These are phyloP conservation scores for Alternaria sp. DNA, from an alignment of 2,329 filamentous ascomycete genomes.

Conservation along the genomic window DNA sequence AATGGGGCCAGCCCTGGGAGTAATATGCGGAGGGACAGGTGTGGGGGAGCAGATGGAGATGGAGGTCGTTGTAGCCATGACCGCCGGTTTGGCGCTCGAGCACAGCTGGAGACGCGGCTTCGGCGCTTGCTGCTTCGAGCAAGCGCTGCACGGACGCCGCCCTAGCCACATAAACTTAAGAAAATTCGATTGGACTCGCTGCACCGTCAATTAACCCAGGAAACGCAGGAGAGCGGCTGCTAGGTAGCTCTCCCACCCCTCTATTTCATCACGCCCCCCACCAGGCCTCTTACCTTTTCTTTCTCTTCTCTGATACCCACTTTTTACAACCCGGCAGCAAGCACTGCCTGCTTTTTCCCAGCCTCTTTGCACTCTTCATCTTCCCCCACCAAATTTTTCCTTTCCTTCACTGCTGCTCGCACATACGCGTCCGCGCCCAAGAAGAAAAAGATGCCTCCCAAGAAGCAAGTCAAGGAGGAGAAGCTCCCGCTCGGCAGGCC, in stretches of 20 bases:
- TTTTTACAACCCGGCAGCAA: slow-evolving; percentile 58
- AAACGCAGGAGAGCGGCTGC: slow-evolving; percentile 17
- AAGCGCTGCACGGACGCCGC: slow-evolving; percentile 6
- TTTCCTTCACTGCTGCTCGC: slow-evolving; percentile 54
- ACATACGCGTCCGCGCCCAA: slow-evolving; percentile 62
- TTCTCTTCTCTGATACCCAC: slow-evolving; percentile 59
- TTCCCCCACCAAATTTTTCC: slow-evolving; percentile 37
- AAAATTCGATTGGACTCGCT: slow-evolving; percentile 22
- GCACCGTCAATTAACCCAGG: slow-evolving; percentile 16
- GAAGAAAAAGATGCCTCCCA: slow-evolving; percentile 88
- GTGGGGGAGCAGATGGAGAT: slow-evolving; percentile 3
- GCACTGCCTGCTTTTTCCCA: slow-evolving; percentile 52
- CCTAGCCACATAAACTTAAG: slow-evolving; percentile 13
- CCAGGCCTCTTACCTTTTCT: slow-evolving; percentile 54
- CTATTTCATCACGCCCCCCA: slow-evolving; percentile 42
- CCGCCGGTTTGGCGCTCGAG: slow-evolving; percentile 3
- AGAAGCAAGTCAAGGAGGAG: slow-evolving; percentile 90
- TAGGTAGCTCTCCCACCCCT: slow-evolving; percentile 14
- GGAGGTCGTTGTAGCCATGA: slow-evolving; percentile 7
- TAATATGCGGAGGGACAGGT: slow-evolving; percentile 15
- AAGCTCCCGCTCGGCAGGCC: slow-evolving; percentile 95
- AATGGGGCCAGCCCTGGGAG: slow-evolving; percentile 28
- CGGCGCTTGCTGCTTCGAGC: slow-evolving; percentile 17
- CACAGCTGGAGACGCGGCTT: slow-evolving; percentile 4
- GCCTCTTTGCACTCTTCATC: slow-evolving; percentile 45